phyloP scores from a whole-genome alignment of 352 stramenopile genomes.

The Thraustochytrium striatum region DNA sequence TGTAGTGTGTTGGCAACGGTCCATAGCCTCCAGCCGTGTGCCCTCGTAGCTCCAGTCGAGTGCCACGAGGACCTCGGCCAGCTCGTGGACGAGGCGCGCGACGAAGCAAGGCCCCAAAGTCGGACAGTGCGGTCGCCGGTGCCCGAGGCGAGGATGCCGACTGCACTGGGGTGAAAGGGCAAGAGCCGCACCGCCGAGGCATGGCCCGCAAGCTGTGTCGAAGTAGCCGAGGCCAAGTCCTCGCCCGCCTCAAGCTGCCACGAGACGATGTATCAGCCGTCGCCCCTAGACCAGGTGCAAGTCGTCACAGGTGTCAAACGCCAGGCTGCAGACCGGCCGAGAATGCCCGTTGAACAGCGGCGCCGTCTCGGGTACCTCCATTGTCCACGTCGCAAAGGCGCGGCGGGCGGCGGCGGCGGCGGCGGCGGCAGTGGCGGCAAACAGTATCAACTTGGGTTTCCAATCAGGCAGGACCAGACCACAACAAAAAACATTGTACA shows the following conservation, averaged over 20 bases:
- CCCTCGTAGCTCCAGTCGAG: constrained; percentile 40
- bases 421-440: no score
- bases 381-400: neutral
- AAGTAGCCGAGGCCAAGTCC: neutral
- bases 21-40: neutral
- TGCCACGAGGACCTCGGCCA: neutral
- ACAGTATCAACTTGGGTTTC: no score
- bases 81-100: neutral
- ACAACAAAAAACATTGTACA: no score
- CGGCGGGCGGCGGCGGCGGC: no score
- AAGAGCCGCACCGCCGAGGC: constrained; percentile 13
- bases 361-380: neutral
- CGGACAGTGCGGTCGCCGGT: constrained; percentile 12
- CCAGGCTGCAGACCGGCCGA: constrained; percentile 12
- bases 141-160: constrained; percentile 16
- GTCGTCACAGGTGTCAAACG: constrained; percentile 4
- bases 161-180: constrained; percentile 19
- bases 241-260: neutral
- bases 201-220: constrained; percentile 12
- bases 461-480: no score
- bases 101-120: constrained; percentile 32
- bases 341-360: constrained; percentile 40
- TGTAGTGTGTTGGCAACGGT: constrained; percentile 11
- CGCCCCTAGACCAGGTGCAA: neutral
- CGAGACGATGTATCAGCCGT: constrained; percentile 31